These are phyloP conservation scores for Colletotrichum magnum DNA, from an alignment of 2,329 filamentous ascomycete species.

Conservation along the genomic window DNA sequence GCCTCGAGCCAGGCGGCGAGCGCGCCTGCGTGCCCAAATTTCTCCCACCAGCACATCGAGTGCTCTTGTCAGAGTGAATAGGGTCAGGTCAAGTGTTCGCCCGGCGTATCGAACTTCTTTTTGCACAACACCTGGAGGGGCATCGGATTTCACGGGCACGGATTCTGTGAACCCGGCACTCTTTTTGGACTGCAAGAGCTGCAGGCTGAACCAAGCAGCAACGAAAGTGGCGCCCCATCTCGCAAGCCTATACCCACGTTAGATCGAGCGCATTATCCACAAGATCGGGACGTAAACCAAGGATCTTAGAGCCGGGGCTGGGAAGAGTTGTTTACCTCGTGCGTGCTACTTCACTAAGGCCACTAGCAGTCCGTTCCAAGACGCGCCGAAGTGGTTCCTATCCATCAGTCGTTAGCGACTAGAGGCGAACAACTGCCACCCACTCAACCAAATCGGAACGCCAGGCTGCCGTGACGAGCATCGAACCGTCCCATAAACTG, in stretches of 20 bases:
- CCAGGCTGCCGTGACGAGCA: constrained; percentile 9
- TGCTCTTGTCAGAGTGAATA: constrained; percentile 83
- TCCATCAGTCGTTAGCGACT: constrained; percentile 4
- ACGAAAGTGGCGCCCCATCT: constrained; percentile 71
- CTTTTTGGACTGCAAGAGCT: constrained; percentile 70
- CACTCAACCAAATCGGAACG: not conserved
- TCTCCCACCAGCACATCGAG: constrained; percentile 78
- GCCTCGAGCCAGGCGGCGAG: constrained; percentile 58
- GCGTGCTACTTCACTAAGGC: constrained; percentile 44
- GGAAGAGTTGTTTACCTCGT: constrained; percentile 36
- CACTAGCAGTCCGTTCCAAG: constrained; percentile 43
- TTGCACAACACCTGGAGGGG: constrained; percentile 45
- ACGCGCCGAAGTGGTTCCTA: constrained; percentile 44
- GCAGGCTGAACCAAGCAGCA: constrained; percentile 70
- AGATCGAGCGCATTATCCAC: constrained; percentile 29
- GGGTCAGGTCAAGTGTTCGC: constrained; percentile 83
- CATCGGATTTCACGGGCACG: constrained; percentile 48
- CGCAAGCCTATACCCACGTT: constrained; percentile 60
- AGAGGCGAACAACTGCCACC: not conserved
- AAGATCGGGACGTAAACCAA: not conserved
- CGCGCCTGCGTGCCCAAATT: constrained; percentile 70
- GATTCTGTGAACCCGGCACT: constrained; percentile 60
- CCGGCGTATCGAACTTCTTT: constrained; percentile 66
- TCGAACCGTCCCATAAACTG: not conserved
- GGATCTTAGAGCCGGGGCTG: not conserved